Base-by-base conservation (phyloP, 2,329 filamentous ascomycete species). In the Aspergillus luchuensis region DNA sequence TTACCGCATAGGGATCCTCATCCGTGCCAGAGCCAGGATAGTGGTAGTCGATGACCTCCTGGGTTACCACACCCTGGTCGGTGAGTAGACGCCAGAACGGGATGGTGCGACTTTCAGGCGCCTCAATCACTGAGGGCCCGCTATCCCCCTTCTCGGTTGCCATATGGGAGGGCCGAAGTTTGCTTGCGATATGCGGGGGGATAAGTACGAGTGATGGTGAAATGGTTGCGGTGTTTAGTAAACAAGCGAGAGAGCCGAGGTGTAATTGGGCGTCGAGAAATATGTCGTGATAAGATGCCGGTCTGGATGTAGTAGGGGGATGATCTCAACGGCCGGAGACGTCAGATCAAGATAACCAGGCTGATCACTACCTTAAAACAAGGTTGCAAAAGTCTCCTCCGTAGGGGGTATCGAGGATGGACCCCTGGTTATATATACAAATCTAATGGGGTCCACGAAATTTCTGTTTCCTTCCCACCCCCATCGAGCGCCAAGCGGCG, bases 1-100 rank as follows among this genome's bases (percentile, higher is more conserved):
- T 71, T 15, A 81, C 74, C n/a, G 74, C 69, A 64, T 73, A 81
- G 0, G 79, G 79, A 62, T 80, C 78, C 1, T 75, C 69, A 25
- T 75, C 71, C 0, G 77, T 80, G 0, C 79, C 79, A 0, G 72
- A 73, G 19, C 79, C 79, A 41, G 70, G 63, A 56, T 73, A 76
- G 15, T 61, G 62, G 43, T 71, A 62, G 57, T 75, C 72, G 39
- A 70, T 64, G 8, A 76, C 67, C 53, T 75, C 74, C 54, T 74
- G 73, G 10, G 74, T 76, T 45, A 76, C 65, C 4, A 67, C 71
- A 17, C 73, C 73, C 10, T 73, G 72, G 33, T 76, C 69, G 33
- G 65, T 49, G 8, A 76, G 63, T 21, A 73, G 57, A 49, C 74
- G 72, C 71, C 72, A 76, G 64, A 70, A 76, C 17, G 73, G 72